Evolutionary conservation across 164 flowering plant genomes (phyloP).

Genomic region (Brasenia schreberi): DNA sequence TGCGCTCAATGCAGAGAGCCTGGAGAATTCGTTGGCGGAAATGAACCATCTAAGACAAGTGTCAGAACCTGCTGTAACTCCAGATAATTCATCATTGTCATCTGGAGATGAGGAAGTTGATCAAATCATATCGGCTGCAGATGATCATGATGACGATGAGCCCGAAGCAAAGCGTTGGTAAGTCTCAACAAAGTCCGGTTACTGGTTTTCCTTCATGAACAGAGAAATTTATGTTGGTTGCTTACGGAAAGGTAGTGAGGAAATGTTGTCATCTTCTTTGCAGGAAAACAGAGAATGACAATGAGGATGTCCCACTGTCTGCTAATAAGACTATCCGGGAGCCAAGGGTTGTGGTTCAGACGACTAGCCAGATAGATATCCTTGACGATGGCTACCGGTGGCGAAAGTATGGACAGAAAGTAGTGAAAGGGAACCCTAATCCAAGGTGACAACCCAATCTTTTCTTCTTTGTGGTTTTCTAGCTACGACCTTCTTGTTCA

Average conservation of each 20-base stretch:
- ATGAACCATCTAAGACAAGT: slow-evolving; percentile 13
- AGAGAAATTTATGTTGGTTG: neutral
- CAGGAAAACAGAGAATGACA: slow-evolving; percentile 48
- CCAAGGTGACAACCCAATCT: slow-evolving; percentile 27
- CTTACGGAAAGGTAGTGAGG: neutral
- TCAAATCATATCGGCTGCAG: slow-evolving; percentile 40
- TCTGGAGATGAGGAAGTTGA: slow-evolving; percentile 62
- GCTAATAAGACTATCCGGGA: slow-evolving; percentile 59
- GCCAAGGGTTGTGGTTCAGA: slow-evolving; percentile 70
- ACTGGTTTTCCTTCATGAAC: neutral
- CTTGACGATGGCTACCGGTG: slow-evolving; percentile 68
- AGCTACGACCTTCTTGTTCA: too few species aligned
- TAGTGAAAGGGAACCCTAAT: slow-evolving; percentile 64
- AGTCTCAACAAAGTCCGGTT: slow-evolving; percentile 1
- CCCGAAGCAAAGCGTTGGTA: slow-evolving; percentile 76
- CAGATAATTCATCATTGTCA: slow-evolving; percentile 63
- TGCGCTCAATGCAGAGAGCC: neutral
- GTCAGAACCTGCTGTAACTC: slow-evolving; percentile 38
- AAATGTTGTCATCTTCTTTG: neutral
- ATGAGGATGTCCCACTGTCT: slow-evolving; percentile 35
- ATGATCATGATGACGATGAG: slow-evolving; percentile 57
- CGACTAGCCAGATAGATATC: slow-evolving; percentile 65
- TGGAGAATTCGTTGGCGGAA: neutral
- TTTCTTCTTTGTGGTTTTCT: too few species aligned
- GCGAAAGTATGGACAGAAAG: slow-evolving; percentile 71